Conservation (phyloP, 331 rosid species). For the Pyracantha coccinea region DNA sequence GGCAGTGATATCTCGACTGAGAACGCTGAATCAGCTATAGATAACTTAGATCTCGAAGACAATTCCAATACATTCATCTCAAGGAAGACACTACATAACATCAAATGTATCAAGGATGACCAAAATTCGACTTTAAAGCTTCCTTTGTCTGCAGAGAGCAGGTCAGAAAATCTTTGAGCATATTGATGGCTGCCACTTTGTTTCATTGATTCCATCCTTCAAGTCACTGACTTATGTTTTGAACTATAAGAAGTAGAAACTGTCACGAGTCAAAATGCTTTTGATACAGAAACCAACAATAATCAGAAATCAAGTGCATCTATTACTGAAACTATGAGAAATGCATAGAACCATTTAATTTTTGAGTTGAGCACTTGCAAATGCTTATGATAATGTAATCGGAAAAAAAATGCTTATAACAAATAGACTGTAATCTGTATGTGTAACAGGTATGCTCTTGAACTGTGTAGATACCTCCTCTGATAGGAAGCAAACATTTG, state of each 20-base stretch:
- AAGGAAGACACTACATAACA: constrained; percentile 23
- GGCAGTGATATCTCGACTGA: constrained; percentile 18
- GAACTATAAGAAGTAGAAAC: constrained; percentile 8
- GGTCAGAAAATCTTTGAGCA: constrained; percentile 37
- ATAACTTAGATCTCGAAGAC: constrained; percentile 25
- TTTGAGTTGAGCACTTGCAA: not conserved
- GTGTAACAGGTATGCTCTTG: not conserved
- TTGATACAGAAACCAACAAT: not conserved
- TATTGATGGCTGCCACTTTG: not conserved
- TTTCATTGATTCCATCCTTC: not conserved
- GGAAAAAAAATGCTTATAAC: not conserved
- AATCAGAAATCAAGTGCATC: not conserved
- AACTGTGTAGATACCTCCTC: not conserved
- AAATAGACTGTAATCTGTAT: not conserved
- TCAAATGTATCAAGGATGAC: constrained; percentile 21
- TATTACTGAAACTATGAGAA: not conserved
- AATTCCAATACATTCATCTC: constrained; percentile 15
- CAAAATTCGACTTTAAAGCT: constrained; percentile 23
- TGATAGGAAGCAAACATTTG: not conserved
- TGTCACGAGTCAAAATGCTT: not conserved
- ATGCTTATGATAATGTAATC: not conserved
- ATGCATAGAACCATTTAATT: not conserved
- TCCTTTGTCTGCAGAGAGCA: constrained; percentile 28
- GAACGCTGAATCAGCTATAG: constrained; percentile 24
- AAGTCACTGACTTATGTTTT: not conserved